Evolutionary conservation across 352 stramenopile species (phyloP).

Genomic region (Globisporangium ultimum): DNA sequence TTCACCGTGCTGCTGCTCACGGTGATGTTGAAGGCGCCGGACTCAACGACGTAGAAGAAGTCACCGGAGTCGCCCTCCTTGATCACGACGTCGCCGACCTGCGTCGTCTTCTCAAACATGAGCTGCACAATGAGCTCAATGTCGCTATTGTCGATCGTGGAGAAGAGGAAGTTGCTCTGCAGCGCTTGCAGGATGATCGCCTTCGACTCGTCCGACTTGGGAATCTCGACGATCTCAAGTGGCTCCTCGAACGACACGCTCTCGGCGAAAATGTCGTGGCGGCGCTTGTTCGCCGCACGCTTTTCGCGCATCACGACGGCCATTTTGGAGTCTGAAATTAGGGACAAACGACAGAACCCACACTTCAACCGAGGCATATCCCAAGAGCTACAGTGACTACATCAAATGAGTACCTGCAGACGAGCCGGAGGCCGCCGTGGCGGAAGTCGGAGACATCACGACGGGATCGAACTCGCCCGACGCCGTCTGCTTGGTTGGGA

Average conservation of each 20-base stretch:
- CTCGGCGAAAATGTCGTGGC: conserved; percentile 70
- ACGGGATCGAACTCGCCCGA: conserved; percentile 35
- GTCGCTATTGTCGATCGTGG: conserved; percentile 45
- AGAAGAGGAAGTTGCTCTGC: conserved; percentile 67
- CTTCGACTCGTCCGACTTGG: conserved; percentile 42
- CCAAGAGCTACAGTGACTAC: not conserved
- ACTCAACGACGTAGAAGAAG: conserved; percentile 81
- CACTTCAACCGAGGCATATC: no score
- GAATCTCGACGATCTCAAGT: conserved; percentile 27
- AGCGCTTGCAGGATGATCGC: conserved; percentile 55
- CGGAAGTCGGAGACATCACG: conserved; percentile 15
- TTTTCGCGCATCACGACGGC: conserved; percentile 68
- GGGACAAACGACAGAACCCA: not conserved
- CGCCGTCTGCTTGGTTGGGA: conserved; percentile 37
- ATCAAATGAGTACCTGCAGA: not conserved
- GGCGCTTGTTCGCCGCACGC: conserved; percentile 39
- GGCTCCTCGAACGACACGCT: conserved; percentile 60
- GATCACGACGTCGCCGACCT: conserved; percentile 47
- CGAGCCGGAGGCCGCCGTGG: not conserved
- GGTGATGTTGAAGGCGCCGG: conserved; percentile 83
- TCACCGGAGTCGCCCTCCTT: conserved; percentile 64
- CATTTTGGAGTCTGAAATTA: conserved; percentile 39
- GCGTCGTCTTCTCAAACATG: conserved; percentile 44
- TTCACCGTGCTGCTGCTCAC: conserved; percentile 65
- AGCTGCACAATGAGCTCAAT: conserved; percentile 52